Evolutionary conservation across 495 filamentous ascomycete species (phyloP), one percentile per base, ranked within the genome.

Genomic region (Penicillium nucicola): DNA sequence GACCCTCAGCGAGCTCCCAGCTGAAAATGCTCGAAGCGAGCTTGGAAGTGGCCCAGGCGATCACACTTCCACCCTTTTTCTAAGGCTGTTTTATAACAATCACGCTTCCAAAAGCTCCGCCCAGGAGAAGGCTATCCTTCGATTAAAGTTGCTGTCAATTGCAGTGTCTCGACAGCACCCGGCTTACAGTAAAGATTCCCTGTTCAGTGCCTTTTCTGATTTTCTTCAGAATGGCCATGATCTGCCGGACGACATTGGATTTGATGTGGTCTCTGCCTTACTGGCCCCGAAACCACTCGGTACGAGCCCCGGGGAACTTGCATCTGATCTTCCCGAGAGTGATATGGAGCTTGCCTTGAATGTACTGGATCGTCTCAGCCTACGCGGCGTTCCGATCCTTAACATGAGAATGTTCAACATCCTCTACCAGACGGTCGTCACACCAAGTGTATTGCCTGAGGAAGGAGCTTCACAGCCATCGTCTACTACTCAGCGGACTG

Each of bases 1-100:
- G 7, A 59, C 76, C 50, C 54, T 81, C 3, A 44, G 60, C 17
- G 55, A 44, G 15, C 37, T 74, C 25, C 43, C 69, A 17, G 45
- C 55, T 35, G 57, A 67, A 3, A 56, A 65, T 37, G 69, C 67
- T 13, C 48, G 61, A 5, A 47, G 39, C 31, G 53, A 68, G 23
- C 57, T 84, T 36, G 79, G 80, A 6, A 37, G 48, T 28, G 70
- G 69, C 8, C 62, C 62, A 10, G 55, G 65, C 10, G 80, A 79
- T 55, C 50, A 33, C 7, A 42, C 53, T 1, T 78, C 78, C 5
- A 83, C 78, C 5, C 49, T 71, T 6, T 84, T 83, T 50, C 56
- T 84, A 22, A 59, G 51, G 12, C 66, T 67, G 15, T 76, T 82
- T 28, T 65, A 82, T 46, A 48, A 20, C 25, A 58, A 60, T 14